These are phyloP conservation scores for Calocera viscosa DNA, from an alignment of 768 basidiomycete genomes.

Conservation along the genomic window DNA sequence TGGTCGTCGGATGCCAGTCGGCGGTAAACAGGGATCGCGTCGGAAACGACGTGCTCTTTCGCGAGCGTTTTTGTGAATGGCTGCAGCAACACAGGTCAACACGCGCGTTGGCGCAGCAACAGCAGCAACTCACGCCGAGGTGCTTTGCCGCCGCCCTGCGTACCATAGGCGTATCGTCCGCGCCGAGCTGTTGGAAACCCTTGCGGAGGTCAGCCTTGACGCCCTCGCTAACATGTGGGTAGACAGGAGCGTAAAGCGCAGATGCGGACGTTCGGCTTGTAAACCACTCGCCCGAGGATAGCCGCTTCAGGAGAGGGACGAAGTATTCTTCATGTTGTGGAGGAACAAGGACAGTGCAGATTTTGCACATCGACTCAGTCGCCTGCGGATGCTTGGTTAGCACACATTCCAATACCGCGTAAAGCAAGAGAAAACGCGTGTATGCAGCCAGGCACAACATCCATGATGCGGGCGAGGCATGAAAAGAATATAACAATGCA, in stretches of 20 bases:
- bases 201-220: constrained; percentile 82
- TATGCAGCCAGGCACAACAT: neutral
- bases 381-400: constrained; percentile 45
- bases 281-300: constrained; percentile 95
- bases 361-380: constrained; percentile 86
- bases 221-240: constrained; percentile 57
- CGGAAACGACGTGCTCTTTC: constrained; percentile 67
- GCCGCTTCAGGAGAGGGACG: constrained; percentile 78
- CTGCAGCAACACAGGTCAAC: constrained; percentile 31
- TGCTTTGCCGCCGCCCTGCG: constrained; percentile 90
- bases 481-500: neutral
- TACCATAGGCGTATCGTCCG: constrained; percentile 98
- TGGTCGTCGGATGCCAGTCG: constrained; percentile 93
- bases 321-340: constrained; percentile 78
- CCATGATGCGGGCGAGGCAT: neutral
- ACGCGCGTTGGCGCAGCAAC: neutral
- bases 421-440: neutral
- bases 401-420: neutral
- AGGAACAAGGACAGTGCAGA: constrained; percentile 63
- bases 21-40: constrained; percentile 84
- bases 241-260: constrained; percentile 83
- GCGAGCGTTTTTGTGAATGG: constrained; percentile 66
- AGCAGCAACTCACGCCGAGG: constrained; percentile 62
- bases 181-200: constrained; percentile 65
- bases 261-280: constrained; percentile 94